Evolutionary conservation across 2,329 filamentous ascomycete genomes (phyloP), one percentile per base, ranked within the genome.

Genomic region (Exophiala sideris): DNA sequence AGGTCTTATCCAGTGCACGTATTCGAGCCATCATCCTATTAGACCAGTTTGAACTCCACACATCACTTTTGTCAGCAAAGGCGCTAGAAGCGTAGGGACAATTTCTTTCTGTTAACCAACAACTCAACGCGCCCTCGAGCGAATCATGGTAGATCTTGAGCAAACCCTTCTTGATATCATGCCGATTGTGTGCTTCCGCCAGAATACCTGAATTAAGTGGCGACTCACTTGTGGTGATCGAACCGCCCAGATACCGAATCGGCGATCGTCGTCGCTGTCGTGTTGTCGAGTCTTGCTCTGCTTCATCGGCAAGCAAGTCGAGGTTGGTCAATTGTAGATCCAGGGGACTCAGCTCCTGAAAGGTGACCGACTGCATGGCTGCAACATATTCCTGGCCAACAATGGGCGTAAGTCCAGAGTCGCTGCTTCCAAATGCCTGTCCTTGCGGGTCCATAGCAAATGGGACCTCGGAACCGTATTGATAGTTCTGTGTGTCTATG

Each of bases 111-210:
- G 49, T 60, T 4, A 60, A 45, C 58, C 58, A 60, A 29, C 58
- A 60, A 34, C 45, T 47, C 45, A 60, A 35, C 11, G 58, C 58
- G 38, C 51, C 51, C 45, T 60, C 58, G 16, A 60, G 41, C 1
- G 58, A 52, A 32, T 60, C 58, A 18, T 57, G 50, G 24, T 60
- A 60, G 16, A 60, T 60, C 32, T 48, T 47, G 11, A 49, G 35
- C 33, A 60, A 38, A 44, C 58, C 51, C 5, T 57, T 69, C 40
- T 66, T 69, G 62, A 76, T 65, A 14, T 70, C 65, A 1, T 67
- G 63, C 33, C 68, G 72, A 48, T 70, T 71, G 44, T 64, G 68
- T 35, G 68, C 63, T 16, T 63, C 65, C 3, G 70, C 61, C 14
- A 72, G 63, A 46, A 68, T 64, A 56, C 66, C 61, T 5, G 56